Conservation (phyloP, 2,329 filamentous ascomycete species). For the Metarhizium guizhouense region DNA sequence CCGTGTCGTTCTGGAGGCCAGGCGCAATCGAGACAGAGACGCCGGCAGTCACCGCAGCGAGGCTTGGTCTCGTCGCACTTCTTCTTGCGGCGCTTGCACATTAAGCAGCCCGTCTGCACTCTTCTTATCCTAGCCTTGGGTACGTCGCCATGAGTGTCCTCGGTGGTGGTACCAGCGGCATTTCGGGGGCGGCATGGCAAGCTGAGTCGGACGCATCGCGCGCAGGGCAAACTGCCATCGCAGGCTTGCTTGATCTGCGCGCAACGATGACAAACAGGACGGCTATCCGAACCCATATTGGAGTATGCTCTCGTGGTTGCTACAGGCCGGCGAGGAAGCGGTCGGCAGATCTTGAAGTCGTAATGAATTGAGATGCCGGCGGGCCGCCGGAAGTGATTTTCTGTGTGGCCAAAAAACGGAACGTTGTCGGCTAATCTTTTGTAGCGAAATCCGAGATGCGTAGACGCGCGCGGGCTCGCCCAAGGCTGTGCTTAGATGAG, state of each 20-base stretch:
- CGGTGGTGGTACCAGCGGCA: slow-evolving; percentile 4
- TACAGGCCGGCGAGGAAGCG: neutral
- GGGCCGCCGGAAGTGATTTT: neutral
- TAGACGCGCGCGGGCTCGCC: neutral
- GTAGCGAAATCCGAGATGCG: neutral
- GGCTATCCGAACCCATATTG: slow-evolving; percentile 18
- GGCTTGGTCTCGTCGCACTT: slow-evolving; percentile 38
- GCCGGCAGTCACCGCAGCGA: slow-evolving; percentile 28
- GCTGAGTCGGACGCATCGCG: slow-evolving; percentile 22
- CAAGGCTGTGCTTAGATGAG: neutral
- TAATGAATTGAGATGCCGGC: neutral
- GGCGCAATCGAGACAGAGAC: slow-evolving; percentile 23
- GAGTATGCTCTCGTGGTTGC: neutral
- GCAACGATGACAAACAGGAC: slow-evolving; percentile 24
- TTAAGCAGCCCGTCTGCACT: slow-evolving; percentile 32
- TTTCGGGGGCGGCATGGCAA: slow-evolving; percentile 22
- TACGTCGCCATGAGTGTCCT: slow-evolving; percentile 11
- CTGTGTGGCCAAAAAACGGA: neutral
- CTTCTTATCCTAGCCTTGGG: slow-evolving; percentile 24
- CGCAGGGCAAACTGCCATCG: slow-evolving; percentile 23
- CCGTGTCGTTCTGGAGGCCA: slow-evolving; percentile 18
- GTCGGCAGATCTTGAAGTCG: neutral
- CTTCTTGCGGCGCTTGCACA: slow-evolving; percentile 37
- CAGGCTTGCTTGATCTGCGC: slow-evolving; percentile 28
- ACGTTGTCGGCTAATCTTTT: neutral